Conservation (phyloP, 164 flowering plant species). For the Chimonanthus praecox region DNA sequence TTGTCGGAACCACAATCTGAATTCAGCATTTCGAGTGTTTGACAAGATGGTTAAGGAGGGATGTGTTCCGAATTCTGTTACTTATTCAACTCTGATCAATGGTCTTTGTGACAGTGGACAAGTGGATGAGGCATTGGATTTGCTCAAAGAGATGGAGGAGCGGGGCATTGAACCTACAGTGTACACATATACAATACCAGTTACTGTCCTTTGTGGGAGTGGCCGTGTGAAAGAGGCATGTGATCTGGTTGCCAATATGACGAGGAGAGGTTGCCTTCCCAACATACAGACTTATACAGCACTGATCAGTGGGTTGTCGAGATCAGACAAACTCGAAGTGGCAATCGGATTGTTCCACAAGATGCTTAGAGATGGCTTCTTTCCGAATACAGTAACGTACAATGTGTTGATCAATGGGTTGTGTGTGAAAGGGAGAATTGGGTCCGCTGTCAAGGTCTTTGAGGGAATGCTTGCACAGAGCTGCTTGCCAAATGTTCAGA, state of each 20-base stretch:
- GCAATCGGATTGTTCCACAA: conserved; percentile 66
- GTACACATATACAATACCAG: conserved; percentile 60
- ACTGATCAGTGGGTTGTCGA: conserved; percentile 58
- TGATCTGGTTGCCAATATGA: conserved; percentile 47
- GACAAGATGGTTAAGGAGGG: conserved; percentile 55
- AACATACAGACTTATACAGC: conserved; percentile 76
- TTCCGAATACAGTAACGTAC: conserved; percentile 58
- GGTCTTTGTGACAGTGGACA: conserved; percentile 59
- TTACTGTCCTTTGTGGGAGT: conserved; percentile 40
- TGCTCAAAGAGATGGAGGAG: conserved; percentile 62
- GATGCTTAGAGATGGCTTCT: conserved; percentile 49
- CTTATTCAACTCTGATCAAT: conserved; percentile 60
- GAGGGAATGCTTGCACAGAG: conserved; percentile 44
- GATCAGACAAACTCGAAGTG: conserved; percentile 32
- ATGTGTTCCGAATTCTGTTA: conserved; percentile 60
- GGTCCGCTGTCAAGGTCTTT: conserved; percentile 44
- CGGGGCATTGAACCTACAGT: conserved; percentile 63
- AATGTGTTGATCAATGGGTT: conserved; percentile 62
- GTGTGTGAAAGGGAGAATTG: conserved; percentile 35
- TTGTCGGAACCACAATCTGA: conserved; percentile 51
- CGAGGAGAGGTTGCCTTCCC: conserved; percentile 44
- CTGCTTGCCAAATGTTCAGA: conserved; percentile 30
- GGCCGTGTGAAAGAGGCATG: conserved; percentile 54
- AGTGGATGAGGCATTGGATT: conserved; percentile 58
- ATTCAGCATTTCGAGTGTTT: conserved; percentile 49